Conservation (phyloP, 2,329 filamentous ascomycete species). For the Curvularia spicifera region DNA sequence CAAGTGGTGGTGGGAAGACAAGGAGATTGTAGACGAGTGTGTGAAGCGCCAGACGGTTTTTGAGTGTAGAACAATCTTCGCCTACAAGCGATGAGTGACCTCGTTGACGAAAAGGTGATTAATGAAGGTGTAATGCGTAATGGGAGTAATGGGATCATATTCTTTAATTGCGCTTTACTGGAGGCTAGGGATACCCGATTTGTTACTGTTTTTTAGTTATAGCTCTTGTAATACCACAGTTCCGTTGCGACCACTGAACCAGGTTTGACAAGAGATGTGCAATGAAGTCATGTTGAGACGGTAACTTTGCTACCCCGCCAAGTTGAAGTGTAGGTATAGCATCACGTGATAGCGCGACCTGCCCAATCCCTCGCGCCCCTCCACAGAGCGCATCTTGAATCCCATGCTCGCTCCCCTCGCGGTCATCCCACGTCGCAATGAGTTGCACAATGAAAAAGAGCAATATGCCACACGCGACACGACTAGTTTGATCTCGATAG, state of each 20-base stretch:
- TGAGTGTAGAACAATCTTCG: constrained; percentile 48
- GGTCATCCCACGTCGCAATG: neutral
- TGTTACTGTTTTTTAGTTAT: constrained; percentile 10
- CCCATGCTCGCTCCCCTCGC: neutral
- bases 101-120: neutral
- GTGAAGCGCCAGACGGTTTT: constrained; percentile 44
- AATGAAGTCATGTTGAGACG: neutral
- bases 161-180: constrained; percentile 5
- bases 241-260: neutral
- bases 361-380: neutral
- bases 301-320: neutral
- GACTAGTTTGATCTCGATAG: neutral
- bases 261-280: neutral
- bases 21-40: constrained; percentile 47
- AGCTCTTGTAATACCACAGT: constrained; percentile 3
- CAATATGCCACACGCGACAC: neutral
- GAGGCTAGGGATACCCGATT: constrained; percentile 18
- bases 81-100: constrained; percentile 36
- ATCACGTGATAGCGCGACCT: constrained; percentile 13
- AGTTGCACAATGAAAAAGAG: neutral
- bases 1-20: constrained; percentile 51
- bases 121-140: constrained; percentile 1
- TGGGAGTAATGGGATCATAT: neutral
- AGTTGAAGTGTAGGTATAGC: neutral
- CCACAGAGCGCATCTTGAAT: neutral